These are phyloP conservation scores for Heliamphora exappendiculata DNA, from an alignment of 148 eudicot species.

Conservation along the genomic window DNA sequence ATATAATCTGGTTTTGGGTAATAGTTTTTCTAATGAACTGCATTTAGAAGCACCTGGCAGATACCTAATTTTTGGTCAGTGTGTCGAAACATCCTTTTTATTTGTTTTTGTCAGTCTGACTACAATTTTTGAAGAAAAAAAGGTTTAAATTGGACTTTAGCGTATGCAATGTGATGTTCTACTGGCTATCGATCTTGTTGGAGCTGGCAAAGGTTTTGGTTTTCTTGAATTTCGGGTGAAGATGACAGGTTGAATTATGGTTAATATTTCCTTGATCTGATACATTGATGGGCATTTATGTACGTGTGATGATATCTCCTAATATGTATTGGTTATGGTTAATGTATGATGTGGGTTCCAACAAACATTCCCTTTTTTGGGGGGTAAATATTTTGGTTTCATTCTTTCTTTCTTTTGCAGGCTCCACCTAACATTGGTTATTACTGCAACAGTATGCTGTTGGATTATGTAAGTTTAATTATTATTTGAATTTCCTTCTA, in stretches of 20 bases:
- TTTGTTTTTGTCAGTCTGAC: not conserved
- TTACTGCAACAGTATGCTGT: slow-evolving; percentile 82
- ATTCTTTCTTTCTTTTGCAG: slow-evolving; percentile 26
- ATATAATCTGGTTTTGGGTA: not conserved
- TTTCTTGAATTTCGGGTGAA: not conserved
- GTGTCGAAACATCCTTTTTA: not conserved
- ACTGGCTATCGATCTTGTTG: not conserved
- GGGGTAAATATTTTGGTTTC: not conserved
- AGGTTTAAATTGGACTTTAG: no score
- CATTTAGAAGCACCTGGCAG: not conserved
- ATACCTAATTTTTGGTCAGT: not conserved
- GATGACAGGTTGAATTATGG: not conserved
- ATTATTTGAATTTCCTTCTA: not conserved
- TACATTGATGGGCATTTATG: not conserved
- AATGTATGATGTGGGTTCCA: slow-evolving; percentile 49
- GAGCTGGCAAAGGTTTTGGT: not conserved
- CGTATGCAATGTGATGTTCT: not conserved
- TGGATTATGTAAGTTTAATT: slow-evolving; percentile 85
- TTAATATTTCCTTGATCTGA: not conserved
- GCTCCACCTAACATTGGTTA: slow-evolving; percentile 65
- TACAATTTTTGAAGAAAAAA: not conserved
- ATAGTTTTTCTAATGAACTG: not conserved
- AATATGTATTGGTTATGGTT: not conserved
- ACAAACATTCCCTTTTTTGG: slow-evolving; percentile 19
- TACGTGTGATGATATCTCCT: not conserved